Conservation (phyloP, 306 rosid species). For the Argentina anserina region DNA sequence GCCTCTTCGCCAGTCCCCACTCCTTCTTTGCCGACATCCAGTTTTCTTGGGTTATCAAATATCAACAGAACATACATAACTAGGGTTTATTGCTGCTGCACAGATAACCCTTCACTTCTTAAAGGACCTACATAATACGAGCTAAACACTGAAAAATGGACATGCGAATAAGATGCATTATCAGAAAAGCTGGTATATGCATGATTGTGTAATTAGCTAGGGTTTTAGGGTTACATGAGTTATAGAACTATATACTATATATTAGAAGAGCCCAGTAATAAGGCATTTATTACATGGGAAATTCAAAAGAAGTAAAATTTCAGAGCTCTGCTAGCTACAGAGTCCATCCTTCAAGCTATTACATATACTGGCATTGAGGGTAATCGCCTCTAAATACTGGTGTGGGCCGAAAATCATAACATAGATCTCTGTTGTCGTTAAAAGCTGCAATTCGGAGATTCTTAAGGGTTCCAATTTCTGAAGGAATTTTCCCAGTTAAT, state of each 20-base stretch:
- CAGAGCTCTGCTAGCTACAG: neutral
- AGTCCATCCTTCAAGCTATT: neutral
- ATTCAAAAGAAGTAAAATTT: too few relatives aligned
- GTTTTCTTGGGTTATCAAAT: neutral
- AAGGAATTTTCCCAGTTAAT: neutral
- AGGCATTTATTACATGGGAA: too few relatives aligned
- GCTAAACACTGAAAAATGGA: neutral
- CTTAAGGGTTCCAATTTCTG: neutral
- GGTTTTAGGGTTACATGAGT: too few relatives aligned
- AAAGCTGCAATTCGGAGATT: neutral
- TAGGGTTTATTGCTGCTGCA: neutral
- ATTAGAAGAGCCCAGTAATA: too few relatives aligned
- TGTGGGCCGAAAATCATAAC: neutral
- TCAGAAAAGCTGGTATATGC: too few relatives aligned
- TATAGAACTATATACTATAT: too few relatives aligned
- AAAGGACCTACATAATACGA: neutral
- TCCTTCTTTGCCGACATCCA: conserved; percentile 10
- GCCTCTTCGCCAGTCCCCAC: neutral
- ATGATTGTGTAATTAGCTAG: too few relatives aligned
- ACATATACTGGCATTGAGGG: neutral
- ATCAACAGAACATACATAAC: neutral
- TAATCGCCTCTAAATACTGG: neutral
- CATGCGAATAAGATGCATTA: neutral
- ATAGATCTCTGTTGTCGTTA: neutral
- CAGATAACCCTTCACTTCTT: neutral